Conservation (phyloP, 306 rosid genomes). For the Mimosa pudica region DNA sequence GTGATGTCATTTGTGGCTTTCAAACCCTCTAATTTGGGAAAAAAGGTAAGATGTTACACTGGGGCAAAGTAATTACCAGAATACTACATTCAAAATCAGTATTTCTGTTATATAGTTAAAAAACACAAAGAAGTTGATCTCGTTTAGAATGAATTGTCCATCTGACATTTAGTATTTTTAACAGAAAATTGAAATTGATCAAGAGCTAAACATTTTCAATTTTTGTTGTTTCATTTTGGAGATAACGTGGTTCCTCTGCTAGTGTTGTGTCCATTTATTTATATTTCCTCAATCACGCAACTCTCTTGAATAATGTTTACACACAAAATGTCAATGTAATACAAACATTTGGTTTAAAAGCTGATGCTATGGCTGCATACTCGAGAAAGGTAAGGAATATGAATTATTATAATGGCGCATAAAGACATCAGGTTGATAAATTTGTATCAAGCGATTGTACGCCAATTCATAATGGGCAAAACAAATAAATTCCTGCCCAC, state of each 20-base stretch:
- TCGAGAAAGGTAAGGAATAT: not conserved
- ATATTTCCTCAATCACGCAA: not conserved
- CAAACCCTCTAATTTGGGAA: too few relatives aligned
- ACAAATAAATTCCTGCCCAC: not conserved
- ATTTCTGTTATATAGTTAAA: too few relatives aligned
- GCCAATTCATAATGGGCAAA: not conserved
- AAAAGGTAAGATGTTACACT: too few relatives aligned
- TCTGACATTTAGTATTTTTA: too few relatives aligned
- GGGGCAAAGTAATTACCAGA: too few relatives aligned
- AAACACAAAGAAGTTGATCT: too few relatives aligned
- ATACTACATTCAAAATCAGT: too few relatives aligned
- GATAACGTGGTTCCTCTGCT: too few relatives aligned
- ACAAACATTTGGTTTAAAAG: not conserved
- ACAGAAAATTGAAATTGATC: too few relatives aligned
- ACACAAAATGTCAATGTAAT: not conserved
- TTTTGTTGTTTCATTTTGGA: too few relatives aligned
- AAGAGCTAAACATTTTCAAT: too few relatives aligned
- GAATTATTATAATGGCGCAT: constrained; percentile 23
- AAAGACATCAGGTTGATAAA: constrained; percentile 15
- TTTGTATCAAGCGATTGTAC: constrained; percentile 27
- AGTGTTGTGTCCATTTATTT: not conserved
- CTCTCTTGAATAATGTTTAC: not conserved
- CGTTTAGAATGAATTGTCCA: too few relatives aligned
- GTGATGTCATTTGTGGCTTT: not conserved
- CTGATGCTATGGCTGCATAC: not conserved